Base-by-base conservation (phyloP, 2,329 filamentous ascomycete genomes). In the Diaporthe capsici region DNA sequence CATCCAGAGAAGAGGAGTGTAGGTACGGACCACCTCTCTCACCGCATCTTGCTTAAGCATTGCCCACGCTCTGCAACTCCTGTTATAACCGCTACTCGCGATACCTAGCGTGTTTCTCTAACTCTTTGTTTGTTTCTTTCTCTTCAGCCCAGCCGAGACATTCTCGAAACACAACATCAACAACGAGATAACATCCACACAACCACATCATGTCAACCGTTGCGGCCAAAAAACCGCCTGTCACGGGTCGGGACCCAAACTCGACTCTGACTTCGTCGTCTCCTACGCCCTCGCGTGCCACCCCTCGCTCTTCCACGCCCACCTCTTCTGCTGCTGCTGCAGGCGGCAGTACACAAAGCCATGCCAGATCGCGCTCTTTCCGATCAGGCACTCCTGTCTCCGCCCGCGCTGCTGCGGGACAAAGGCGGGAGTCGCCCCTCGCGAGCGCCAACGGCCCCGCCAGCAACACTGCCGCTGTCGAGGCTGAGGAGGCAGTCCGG, bases 401-500 rank as follows among this genome's bases (percentile, higher is more conserved):
- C 77, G 94, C 94, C 76, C 92, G 94, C 80, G 92, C 92, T 72
- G 92, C 93, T 72, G 91, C 91, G 60, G 90, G 90, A 34, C 88
- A 91, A 79, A 91, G 93, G 79, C 90, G 89, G 78, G 83, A 86
- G 74, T 89, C 87, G 6, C 83, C 86, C 12, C 81, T 88, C 22
- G 28, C 75, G 44, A 85, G 84, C 76, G 80, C 81, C 63, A 79
- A 78, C 72, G 85, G 72, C 47, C 71, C 72, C 73, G 83, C 81
- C 75, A 78, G 79, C 73, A 86, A 87, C 77, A 86, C 86, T 75
- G 81, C 83, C 65, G 82, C 84, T 57, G 85, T 88, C 70, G 88
- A 90, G 76, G 87, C 87, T 47, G 92, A 94, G 74, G 90, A 95
- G 78, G 94, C 96, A 71, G 92, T 92, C 77, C 92, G 94, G 79